Conservation (phyloP, 768 basidiomycete genomes). For the Tremella mesenterica region DNA sequence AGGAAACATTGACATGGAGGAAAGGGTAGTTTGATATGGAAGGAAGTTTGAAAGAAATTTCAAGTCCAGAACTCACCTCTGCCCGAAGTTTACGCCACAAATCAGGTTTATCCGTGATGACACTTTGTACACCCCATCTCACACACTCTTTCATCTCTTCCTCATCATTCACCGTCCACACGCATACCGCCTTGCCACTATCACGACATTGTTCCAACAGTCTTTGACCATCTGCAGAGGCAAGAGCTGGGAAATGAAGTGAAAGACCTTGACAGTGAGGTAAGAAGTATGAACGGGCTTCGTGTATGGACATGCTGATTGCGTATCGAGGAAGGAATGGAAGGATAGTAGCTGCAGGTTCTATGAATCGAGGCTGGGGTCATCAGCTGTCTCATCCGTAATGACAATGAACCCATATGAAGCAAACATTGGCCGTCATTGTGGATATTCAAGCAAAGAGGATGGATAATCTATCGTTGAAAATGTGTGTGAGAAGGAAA, state of each 20-base stretch:
- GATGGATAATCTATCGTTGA: too few species aligned
- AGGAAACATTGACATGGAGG: too few species aligned
- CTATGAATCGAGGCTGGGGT: slow-evolving; percentile 83
- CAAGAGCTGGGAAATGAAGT: slow-evolving; percentile 64
- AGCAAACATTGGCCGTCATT: too few species aligned
- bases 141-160: slow-evolving; percentile 53
- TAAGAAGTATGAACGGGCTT: slow-evolving; percentile 86
- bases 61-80: slow-evolving; percentile 38
- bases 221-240: slow-evolving; percentile 63
- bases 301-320: slow-evolving; percentile 63
- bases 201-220: slow-evolving; percentile 64
- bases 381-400: slow-evolving; percentile 57
- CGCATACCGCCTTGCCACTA: slow-evolving; percentile 72
- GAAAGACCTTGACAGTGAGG: slow-evolving; percentile 76
- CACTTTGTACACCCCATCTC: slow-evolving; percentile 39
- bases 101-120: slow-evolving; percentile 44
- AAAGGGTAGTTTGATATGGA: too few species aligned
- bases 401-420: too few species aligned
- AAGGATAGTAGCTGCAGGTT: slow-evolving; percentile 62
- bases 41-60: too few species aligned
- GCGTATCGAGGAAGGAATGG: slow-evolving; percentile 78
- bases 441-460: too few species aligned
- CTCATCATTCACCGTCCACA: slow-evolving; percentile 91
- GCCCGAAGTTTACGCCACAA: slow-evolving; percentile 28
- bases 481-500: too few species aligned